Conservation (phyloP, 1,139 yeast species). For the Kurtzmaniella natalensis region DNA sequence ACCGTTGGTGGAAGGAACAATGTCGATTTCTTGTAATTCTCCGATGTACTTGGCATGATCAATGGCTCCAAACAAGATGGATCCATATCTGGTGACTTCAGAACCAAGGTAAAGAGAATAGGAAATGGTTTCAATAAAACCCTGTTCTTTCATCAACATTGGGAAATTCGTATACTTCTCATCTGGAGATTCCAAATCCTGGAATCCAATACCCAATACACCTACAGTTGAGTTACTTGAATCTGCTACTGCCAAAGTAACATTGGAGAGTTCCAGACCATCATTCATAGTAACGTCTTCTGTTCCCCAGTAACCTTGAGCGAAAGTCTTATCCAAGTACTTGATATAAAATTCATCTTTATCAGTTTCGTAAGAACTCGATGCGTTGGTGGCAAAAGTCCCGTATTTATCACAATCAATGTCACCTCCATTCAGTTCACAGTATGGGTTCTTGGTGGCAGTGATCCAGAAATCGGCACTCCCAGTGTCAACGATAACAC, state of each 20-base stretch:
- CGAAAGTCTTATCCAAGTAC: conserved; percentile 30
- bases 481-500: conserved; percentile 38
- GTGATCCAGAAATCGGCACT: conserved; percentile 43
- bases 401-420: conserved; percentile 40
- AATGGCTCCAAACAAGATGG: conserved; percentile 54
- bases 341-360: conserved; percentile 30
- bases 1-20: conserved; percentile 12
- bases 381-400: conserved; percentile 42
- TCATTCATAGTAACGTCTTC: conserved; percentile 38
- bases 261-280: conserved; percentile 30
- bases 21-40: conserved; percentile 22
- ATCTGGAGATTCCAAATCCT: conserved; percentile 16
- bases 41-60: conserved; percentile 53
- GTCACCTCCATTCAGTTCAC: conserved; percentile 17
- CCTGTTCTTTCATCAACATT: conserved; percentile 44
- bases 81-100: conserved; percentile 37
- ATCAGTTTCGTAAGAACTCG: conserved; percentile 44
- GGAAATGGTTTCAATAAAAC: conserved; percentile 42
- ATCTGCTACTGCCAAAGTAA: conserved; percentile 54
- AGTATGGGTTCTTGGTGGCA: conserved; percentile 19
- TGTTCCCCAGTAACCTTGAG: conserved; percentile 50
- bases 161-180: conserved; percentile 55
- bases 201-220: conserved; percentile 57
- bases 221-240: conserved; percentile 50
- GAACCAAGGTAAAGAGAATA: conserved; percentile 53